These are phyloP conservation scores for Chloranthus sessilifolius DNA, from an alignment of 164 flowering plant species.

Conservation along the genomic window DNA sequence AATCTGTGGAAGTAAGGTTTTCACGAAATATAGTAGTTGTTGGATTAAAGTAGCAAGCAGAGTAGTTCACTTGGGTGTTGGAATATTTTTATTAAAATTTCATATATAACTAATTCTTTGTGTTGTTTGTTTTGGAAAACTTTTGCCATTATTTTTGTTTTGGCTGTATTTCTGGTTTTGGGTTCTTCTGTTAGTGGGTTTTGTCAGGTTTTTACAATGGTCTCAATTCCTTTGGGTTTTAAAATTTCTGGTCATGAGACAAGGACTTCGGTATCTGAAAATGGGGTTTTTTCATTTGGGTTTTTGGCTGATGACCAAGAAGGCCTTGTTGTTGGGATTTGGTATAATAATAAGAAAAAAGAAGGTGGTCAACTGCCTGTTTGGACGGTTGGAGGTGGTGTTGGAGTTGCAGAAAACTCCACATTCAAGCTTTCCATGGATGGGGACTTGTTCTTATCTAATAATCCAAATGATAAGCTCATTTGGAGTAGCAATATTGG, in stretches of 20 bases:
- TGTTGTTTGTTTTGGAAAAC: no score
- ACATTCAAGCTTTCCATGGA: slow-evolving; percentile 39
- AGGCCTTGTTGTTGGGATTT: slow-evolving; percentile 38
- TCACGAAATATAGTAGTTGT: no score
- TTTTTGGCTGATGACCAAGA: slow-evolving; percentile 30
- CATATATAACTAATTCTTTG: no score
- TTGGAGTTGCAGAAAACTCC: slow-evolving; percentile 41
- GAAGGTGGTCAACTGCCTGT: slow-evolving; percentile 30
- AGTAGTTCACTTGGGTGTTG: no score
- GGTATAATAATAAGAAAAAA: slow-evolving; percentile 33
- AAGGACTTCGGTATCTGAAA: slow-evolving; percentile 42
- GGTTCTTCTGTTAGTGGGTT: slow-evolving; percentile 23
- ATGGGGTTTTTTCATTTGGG: slow-evolving; percentile 52
- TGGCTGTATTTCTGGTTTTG: slow-evolving; percentile 20
- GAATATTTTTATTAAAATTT: no score
- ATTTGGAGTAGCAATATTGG: slow-evolving; percentile 48
- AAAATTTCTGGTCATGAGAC: slow-evolving; percentile 29
- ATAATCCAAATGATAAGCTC: slow-evolving; percentile 27
- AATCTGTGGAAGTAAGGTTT: no score
- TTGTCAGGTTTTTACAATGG: slow-evolving; percentile 25
- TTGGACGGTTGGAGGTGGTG: slow-evolving; percentile 48
- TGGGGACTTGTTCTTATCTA: slow-evolving; percentile 37
- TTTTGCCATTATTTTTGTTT: no score
- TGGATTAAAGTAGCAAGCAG: no score
- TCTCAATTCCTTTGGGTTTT: slow-evolving; percentile 39